Base-by-base conservation (phyloP, 306 rosid genomes). In the Acacia melanoxylon region DNA sequence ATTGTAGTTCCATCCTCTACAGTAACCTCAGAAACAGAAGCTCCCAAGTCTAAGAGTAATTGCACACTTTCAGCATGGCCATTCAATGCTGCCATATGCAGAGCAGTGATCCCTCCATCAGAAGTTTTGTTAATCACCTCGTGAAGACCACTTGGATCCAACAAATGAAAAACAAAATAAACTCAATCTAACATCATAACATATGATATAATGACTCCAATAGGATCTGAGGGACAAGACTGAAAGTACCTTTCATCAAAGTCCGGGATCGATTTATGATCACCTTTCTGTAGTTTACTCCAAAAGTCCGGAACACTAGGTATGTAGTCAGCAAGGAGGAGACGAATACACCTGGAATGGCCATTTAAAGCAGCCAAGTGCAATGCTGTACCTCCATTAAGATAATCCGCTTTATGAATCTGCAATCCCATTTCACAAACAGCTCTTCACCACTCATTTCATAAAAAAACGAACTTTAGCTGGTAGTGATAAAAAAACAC, bases 91-190 rank as follows among this genome's bases (percentile, higher is more conserved):
- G 99, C 97, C 99, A 95, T 93, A 89, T 95, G 99, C 86, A 95
- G 85, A 45, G 99, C 96, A 82, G 98, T 93, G 81, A 93, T 90
- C 83, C 99, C 97, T 87, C 99, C 99, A 89, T 95, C 99, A 59
- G 99, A 86, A 31, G 93, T 89, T 85, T 74, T 87, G 85, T 91
- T 91, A 75, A 95, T 86, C n/a, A 89, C 83, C 89, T 89, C 89
- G 42, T 66, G 80, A 72, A 95, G 89, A 68, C 90, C 91, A 74
- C 99, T 95, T 71, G 63, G 25, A 72, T 61, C 44, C 83, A 83
- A 75, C 86, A 83, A 68, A 68, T 58, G 52, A 75, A 76, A 63
- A 45, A 83, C 31, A 58, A 81, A 83, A 62, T 67, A 41, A 87
- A 77, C 83, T 81, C 78, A 75, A 61, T 51, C 67, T 37, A 73